Percentiles rank a stretch among this genome's conserved stretches.
phyloP scores from a whole-genome alignment of 2,329 filamentous ascomycete species.

The Fusarium ramigenum region DNA sequence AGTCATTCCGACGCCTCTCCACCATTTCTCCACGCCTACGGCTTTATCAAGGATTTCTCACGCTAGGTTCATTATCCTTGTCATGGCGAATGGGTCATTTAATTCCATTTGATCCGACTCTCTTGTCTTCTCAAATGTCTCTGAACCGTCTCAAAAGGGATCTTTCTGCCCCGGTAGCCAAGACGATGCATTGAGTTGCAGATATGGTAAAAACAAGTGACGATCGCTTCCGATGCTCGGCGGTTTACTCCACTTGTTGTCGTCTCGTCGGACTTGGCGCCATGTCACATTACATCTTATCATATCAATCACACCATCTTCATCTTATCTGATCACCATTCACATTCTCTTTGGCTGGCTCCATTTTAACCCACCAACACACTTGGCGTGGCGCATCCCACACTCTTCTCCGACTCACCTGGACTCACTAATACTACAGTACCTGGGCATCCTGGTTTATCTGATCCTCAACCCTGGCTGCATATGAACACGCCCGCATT shows the following conservation, averaged over 20 bases:
- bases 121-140: background rate
- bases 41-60: constrained; percentile 5
- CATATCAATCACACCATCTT: constrained; percentile 36
- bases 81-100: background rate
- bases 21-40: constrained; percentile 8
- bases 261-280: background rate
- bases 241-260: background rate
- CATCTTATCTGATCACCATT: constrained; percentile 37
- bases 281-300: constrained; percentile 26
- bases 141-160: background rate
- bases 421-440: background rate
- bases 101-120: background rate
- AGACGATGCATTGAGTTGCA: background rate
- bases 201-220: background rate
- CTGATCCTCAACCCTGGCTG: background rate
- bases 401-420: background rate
- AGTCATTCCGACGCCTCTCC: background rate
- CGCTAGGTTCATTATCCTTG: constrained; percentile 2
- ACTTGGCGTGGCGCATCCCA: constrained; percentile 4
- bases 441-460: background rate
- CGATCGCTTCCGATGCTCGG: constrained; percentile 14
- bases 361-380: background rate
- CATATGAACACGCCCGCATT: background rate
- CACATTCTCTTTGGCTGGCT: background rate
- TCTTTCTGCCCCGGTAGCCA: background rate